A percentile compares a stretch with the other conserved stretches of the same genome.
phyloP scores from a whole-genome alignment of 352 stramenopile genomes.

The Aphanomyces astaci region DNA sequence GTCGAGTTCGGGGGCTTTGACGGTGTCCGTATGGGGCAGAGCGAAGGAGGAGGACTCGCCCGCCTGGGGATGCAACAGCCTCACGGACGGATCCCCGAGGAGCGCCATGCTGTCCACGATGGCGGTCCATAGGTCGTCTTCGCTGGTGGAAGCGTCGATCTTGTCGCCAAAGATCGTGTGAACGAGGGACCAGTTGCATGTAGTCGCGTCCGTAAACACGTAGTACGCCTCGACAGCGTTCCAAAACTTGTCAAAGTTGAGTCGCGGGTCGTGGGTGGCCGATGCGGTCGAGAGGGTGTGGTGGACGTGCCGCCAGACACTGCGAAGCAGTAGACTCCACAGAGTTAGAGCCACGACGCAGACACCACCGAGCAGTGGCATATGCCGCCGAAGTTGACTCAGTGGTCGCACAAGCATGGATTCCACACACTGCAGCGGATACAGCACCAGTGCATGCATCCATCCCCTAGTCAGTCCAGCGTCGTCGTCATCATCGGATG shows the following conservation, averaged over 20 bases:
- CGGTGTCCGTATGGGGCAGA: too few species aligned
- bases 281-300: slow-evolving; percentile 60
- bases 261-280: slow-evolving; percentile 47
- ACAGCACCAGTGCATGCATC: slow-evolving; percentile 30
- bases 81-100: slow-evolving; percentile 57
- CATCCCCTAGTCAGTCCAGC: slow-evolving; percentile 2
- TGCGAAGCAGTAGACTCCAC: slow-evolving; percentile 57
- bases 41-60: neutral
- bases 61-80: neutral
- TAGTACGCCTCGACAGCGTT: slow-evolving; percentile 57
- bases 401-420: slow-evolving; percentile 63
- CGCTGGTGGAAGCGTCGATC: slow-evolving; percentile 47
- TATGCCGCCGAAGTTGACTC: slow-evolving; percentile 62
- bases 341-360: slow-evolving; percentile 73
- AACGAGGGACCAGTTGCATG: slow-evolving; percentile 58
- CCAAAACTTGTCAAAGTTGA: slow-evolving; percentile 75
- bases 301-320: slow-evolving; percentile 56
- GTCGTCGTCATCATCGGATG: too few species aligned
- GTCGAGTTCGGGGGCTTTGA: too few species aligned
- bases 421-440: slow-evolving; percentile 69
- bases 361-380: slow-evolving; percentile 59
- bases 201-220: slow-evolving; percentile 40
- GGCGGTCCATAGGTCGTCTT: slow-evolving; percentile 75
- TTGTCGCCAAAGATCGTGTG: slow-evolving; percentile 63
- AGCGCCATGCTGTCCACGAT: slow-evolving; percentile 64